Base-by-base conservation (phyloP, 768 basidiomycete species). In the Tricholoma terreum region DNA sequence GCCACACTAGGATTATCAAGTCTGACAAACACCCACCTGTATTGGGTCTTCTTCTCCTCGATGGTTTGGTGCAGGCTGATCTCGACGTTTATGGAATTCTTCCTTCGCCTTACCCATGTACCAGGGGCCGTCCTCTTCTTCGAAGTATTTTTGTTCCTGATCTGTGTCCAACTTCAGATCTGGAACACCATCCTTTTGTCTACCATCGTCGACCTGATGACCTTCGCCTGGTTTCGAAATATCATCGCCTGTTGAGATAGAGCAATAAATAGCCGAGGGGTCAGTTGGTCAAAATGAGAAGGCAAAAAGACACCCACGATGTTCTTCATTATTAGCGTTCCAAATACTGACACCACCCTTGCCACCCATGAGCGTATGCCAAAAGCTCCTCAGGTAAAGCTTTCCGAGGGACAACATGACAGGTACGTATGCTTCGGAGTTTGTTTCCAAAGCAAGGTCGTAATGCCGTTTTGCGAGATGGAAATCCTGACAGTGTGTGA, bases 401-500 rank as follows among this genome's bases (percentile, higher is more conserved):
- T 91, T 92, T 51, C 84, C 73, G 36, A 98, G 76, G 2, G 93
- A 94, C 17, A 98, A 73, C 24, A 84, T 71, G 46, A 97, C 90
- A 0, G 96, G 94, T 21, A 98, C 75, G 67, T 92, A 94, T 0
- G 94, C 95, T 66, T 98, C 94, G 40, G 76, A 68, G 65, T 95
- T 95, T 4, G 90, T 92, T 61, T 95, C 92, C 42, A 91, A 71
- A 4, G 94, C 92, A 54, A 87, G 72, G 69, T 98, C 97, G 69
- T 98, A 98, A 69, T 95, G 90, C 19, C 97, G 81, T 71, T 98
- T 99, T 0, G 97, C 97, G 17, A 98, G 83, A 70, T 97, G 90
- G 77, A 92, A 98, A 71, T 99, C 97, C 87, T 94, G 62, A 12
- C 17, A 52, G 31, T 46, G 27, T 42, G 48, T 64, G 27, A 55